phyloP scores from a whole-genome alignment of 2,329 filamentous ascomycete genomes.

The Albophoma yamanashiensis region DNA sequence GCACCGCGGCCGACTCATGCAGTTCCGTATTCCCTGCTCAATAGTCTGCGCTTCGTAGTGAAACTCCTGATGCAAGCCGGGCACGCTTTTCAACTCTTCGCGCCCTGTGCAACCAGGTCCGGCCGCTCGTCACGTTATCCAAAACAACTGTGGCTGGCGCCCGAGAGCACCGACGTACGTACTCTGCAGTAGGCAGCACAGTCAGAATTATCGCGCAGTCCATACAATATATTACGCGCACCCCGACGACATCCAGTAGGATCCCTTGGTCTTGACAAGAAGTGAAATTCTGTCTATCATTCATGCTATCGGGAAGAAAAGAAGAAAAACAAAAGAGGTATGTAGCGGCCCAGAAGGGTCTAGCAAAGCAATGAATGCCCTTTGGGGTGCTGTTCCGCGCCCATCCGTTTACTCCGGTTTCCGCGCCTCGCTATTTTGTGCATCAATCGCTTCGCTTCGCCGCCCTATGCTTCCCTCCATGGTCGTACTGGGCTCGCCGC shows the following conservation, averaged over 20 bases:
- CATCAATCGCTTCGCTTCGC: conserved; percentile 2
- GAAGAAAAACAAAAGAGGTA: background rate
- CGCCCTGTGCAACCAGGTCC: background rate
- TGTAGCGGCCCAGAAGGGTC: background rate
- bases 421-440: conserved; percentile 11
- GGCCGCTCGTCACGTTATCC: background rate
- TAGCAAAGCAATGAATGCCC: conserved; percentile 5
- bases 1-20: background rate
- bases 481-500: conserved; percentile 6
- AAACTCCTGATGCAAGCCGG: background rate
- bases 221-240: background rate
- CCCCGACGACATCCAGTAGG: background rate
- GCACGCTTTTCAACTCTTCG: background rate
- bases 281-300: background rate
- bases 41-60: background rate
- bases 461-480: conserved; percentile 6
- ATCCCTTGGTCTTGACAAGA: background rate
- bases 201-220: background rate
- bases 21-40: background rate
- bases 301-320: background rate
- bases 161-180: too few species aligned
- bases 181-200: too few species aligned
- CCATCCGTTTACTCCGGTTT: conserved; percentile 14
- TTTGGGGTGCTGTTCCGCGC: conserved; percentile 5
- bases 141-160: background rate